phyloP scores from a whole-genome alignment of 2,329 filamentous ascomycete genomes.

The Hymenotorrendiella dingleyae region DNA sequence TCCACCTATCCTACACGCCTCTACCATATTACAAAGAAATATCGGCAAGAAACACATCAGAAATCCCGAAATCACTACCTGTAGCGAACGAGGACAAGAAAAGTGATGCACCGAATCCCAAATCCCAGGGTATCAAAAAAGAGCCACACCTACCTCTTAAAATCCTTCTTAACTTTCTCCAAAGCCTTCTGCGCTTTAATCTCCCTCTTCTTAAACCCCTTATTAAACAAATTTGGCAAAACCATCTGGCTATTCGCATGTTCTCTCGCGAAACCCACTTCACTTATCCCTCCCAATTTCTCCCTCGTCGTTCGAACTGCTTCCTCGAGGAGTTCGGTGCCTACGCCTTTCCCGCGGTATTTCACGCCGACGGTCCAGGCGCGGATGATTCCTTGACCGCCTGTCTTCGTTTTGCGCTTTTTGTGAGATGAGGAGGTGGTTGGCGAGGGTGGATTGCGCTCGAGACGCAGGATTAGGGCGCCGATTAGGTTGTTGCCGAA shows the following conservation, averaged over 20 bases:
- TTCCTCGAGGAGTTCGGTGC: conserved; percentile 65
- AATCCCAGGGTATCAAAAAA: no score
- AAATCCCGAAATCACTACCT: no score
- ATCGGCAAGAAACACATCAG: no score
- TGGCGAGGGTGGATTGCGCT: conserved; percentile 32
- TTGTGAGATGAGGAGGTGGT: conserved; percentile 5
- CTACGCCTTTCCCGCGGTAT: conserved; percentile 68
- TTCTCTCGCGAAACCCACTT: conserved; percentile 66
- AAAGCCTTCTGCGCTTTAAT: conserved; percentile 48
- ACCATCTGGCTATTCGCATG: conserved; percentile 70
- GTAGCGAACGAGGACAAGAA: no score
- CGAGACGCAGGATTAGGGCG: conserved; percentile 61
- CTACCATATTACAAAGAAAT: no score
- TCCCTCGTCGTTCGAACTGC: conserved; percentile 63
- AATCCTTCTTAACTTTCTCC: conserved; percentile 35
- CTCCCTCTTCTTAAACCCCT: conserved; percentile 53
- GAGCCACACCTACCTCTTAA: no score
- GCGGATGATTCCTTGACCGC: conserved; percentile 65
- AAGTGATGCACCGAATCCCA: no score
- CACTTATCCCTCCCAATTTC: conserved; percentile 60
- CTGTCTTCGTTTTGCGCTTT: conserved; percentile 34
- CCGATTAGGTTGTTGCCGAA: conserved; percentile 66
- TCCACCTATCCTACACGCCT: no score
- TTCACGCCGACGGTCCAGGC: conserved; percentile 73
- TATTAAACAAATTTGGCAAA: conserved; percentile 58